Base-by-base conservation (phyloP, 768 basidiomycete species). In the Tulasnella sp. region DNA sequence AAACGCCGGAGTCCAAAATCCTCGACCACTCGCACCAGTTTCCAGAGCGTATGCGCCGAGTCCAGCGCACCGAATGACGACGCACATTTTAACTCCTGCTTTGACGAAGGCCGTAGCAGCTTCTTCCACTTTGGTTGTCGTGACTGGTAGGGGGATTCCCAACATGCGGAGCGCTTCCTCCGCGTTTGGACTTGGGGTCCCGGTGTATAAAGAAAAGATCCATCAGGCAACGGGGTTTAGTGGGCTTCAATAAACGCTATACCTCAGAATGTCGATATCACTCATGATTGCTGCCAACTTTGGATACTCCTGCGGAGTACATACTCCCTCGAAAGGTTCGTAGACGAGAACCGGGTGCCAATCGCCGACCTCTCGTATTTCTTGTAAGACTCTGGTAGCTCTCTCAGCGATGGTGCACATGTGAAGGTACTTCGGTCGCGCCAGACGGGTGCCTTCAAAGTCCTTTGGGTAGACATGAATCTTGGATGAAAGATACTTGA, bases 301-400 rank as follows among this genome's bases (percentile, higher is more conserved):
- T n/a, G 90, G 89, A 12, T 97, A 85, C 83, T 96, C 93, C 81
- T 89, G 91, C 44, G 95, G 95, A 39, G 92, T 84, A 83, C 96
- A 97, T 87, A 90, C 79, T 74, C 95, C 94, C 79, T 94, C 95
- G 81, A 96, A 93, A 1, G 96, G 96, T 85, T 97, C 95, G 82
- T 92, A 97, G 62, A 96, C 90, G 1, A 90, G 88, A 71, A 86
- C 86, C 6, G 95, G 93, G 10, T 85, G 82, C 94, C 95, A 95
- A 14, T 83, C 87, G 3, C 86, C 83, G 16, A 89, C 84, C 74
- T 87, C 83, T 4, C 86, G 83, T 18, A 93, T 88, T 84, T 96
- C 92, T 46, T 89, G 87, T 81, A 94, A 86, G 79, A 97, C 92
- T 6, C 86, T 86, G 19, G 86, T 84, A 5, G 94, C 94, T 62